Evolutionary conservation across 2,329 filamentous ascomycete species (phyloP), one percentile per base, ranked within the genome.

Genomic region (Microdochium paspali): DNA sequence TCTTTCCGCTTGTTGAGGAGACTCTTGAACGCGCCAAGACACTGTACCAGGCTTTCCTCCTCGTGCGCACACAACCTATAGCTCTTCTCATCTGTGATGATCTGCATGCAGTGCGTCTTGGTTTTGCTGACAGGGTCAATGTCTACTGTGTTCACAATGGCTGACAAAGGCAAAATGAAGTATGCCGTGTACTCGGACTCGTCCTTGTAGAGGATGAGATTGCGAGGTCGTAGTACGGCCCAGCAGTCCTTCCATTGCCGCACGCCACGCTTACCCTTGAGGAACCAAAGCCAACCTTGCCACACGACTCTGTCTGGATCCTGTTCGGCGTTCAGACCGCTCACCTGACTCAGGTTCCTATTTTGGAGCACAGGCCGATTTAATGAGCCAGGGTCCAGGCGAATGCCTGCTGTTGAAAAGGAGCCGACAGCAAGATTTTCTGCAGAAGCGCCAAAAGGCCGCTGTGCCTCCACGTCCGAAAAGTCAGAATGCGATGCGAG

Each of bases 171-270:
- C 28, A 96, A 72, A 56, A 98, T 86, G 56, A 90, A 84, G 51
- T 86, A 76, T 1, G 90, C 88, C 12, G 86, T 84, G 64, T 97
- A 97, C 67, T 98, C 93, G 53, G 82, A 74, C 52, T 94, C 87
- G 60, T 94, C 85, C 66, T 96, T 96, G 74, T 98, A 98, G 24
- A 97, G 77, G 15, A 89, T 86, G 26, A 98, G 72, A 53, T 87
- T 90, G 46, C 85, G 83, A 1, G 88, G 85, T 26, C 93, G 86
- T 46, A 98, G 76, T 0, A 97, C 93, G 12, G 85, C 86, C 93
- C 93, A 97, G 50, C 90, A 77, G 57, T 89, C 85, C 72, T 95
- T 96, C 93, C 93, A 98, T 59, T 95, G 87, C 44, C 86, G 82
- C 47, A 98, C 74, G 9, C 90, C 89, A 21, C 84, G 77, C 58